A percentile compares a stretch with the other conserved stretches of the same genome.
These are phyloP conservation scores for Logfia minima DNA, from an alignment of 129 eudicot genomes.

Conservation along the genomic window DNA sequence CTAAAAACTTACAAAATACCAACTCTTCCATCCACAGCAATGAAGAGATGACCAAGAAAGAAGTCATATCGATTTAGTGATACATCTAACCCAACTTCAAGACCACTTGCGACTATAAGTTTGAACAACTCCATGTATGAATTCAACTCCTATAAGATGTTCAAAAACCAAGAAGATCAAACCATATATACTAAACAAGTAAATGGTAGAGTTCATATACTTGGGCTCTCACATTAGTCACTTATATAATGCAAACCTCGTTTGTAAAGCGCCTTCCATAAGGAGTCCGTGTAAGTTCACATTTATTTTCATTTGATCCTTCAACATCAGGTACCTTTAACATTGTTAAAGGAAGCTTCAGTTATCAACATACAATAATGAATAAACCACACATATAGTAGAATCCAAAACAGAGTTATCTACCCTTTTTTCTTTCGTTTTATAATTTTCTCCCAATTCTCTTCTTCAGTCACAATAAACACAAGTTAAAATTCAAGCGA, in stretches of 20 bases:
- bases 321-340: slow-evolving; percentile 89
- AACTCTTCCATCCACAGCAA: slow-evolving; percentile 84
- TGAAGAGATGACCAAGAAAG: slow-evolving; percentile 94
- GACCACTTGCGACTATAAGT: slow-evolving; percentile 74
- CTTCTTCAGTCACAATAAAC: no score
- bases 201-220: neutral
- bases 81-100: slow-evolving; percentile 73
- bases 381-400: neutral
- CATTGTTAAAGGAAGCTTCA: neutral
- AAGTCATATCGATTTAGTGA: slow-evolving; percentile 83
- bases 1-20: slow-evolving; percentile 87
- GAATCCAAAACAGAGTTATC: neutral
- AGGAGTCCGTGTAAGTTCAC: slow-evolving; percentile 88
- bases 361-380: no score
- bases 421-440: no score
- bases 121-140: slow-evolving; percentile 68
- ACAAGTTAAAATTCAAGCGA: no score
- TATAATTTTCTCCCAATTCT: no score
- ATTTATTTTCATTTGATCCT: slow-evolving; percentile 62
- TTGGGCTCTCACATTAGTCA: slow-evolving; percentile 9
- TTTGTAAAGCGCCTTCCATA: slow-evolving; percentile 78
- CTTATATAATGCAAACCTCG: slow-evolving; percentile 48
- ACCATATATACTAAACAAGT: no score
- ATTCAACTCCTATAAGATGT: slow-evolving; percentile 71
- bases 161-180: no score